Evolutionary conservation across 2,329 filamentous ascomycete genomes (phyloP).

Genomic region (Colletotrichum theobromicola): DNA sequence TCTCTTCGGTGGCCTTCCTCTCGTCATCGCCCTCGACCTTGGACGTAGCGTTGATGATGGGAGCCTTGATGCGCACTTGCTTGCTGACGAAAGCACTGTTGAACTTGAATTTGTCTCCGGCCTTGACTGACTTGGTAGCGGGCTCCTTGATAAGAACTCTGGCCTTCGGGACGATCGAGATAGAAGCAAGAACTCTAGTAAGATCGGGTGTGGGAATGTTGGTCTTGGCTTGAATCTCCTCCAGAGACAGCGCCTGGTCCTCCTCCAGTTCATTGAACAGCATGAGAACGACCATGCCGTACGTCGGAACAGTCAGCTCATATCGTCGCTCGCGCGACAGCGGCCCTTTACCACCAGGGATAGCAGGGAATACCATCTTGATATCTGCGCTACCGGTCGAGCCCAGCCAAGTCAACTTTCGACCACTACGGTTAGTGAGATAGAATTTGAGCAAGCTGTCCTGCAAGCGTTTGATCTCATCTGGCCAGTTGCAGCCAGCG

Average conservation of each 20-base stretch:
- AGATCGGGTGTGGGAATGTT: slow-evolving; percentile 80
- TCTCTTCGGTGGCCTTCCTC: slow-evolving; percentile 74
- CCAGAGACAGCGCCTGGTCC: slow-evolving; percentile 58
- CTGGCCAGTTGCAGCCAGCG: slow-evolving; percentile 73
- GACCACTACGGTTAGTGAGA: slow-evolving; percentile 82
- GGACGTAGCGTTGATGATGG: slow-evolving; percentile 79
- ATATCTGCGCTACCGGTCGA: slow-evolving; percentile 82
- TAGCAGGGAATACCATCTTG: slow-evolving; percentile 76
- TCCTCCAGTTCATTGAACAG: slow-evolving; percentile 82
- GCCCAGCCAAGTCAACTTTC: slow-evolving; percentile 83
- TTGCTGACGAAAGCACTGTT: slow-evolving; percentile 84
- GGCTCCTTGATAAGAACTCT: slow-evolving; percentile 83
- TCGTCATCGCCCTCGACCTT: slow-evolving; percentile 81
- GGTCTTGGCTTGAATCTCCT: slow-evolving; percentile 84
- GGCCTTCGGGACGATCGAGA: slow-evolving; percentile 84
- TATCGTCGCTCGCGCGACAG: slow-evolving; percentile 74
- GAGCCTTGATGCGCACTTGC: slow-evolving; percentile 86
- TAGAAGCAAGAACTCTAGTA: slow-evolving; percentile 77
- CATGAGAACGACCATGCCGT: slow-evolving; percentile 87
- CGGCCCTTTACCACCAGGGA: slow-evolving; percentile 70
- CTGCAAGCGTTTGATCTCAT: slow-evolving; percentile 76
- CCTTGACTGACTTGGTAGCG: slow-evolving; percentile 76
- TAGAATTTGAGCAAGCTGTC: slow-evolving; percentile 91
- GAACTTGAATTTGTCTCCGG: slow-evolving; percentile 80
- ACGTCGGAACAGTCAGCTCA: slow-evolving; percentile 91